Conservation (phyloP, 2,329 filamentous ascomycete species). For the Aspergillus candidus region DNA sequence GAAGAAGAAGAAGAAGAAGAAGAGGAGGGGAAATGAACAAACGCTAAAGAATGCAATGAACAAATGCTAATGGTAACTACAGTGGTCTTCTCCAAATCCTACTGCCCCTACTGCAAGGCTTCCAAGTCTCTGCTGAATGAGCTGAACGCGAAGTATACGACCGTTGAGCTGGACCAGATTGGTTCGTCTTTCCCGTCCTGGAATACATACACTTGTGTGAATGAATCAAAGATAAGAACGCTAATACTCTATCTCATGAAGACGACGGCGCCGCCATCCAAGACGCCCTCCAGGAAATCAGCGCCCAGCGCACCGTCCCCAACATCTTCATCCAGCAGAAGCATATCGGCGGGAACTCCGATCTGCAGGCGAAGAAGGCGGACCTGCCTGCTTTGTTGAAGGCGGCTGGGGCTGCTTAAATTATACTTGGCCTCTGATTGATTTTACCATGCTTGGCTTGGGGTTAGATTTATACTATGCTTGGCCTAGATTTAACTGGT, state of each 20-base stretch:
- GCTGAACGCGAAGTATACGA: constrained; percentile 64
- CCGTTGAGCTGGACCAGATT: constrained; percentile 78
- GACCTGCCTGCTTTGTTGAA: constrained; percentile 61
- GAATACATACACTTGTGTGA: too few species aligned
- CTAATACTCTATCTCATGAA: too few species aligned
- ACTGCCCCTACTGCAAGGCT: constrained; percentile 85
- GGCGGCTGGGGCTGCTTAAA: constrained; percentile 57
- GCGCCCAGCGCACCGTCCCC: constrained; percentile 80
- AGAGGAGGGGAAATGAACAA: not conserved
- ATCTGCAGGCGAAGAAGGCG: constrained; percentile 61
- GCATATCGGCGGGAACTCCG: constrained; percentile 96
- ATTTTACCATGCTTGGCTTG: too few species aligned
- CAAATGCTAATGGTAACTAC: not conserved
- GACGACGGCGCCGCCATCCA: constrained; percentile 81
- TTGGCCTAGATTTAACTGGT: too few species aligned
- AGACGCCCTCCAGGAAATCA: constrained; percentile 72
- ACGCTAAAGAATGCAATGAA: not conserved
- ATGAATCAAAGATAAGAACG: too few species aligned
- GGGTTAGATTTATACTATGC: too few species aligned
- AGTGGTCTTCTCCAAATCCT: constrained; percentile 94
- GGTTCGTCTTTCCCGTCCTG: constrained; percentile 52
- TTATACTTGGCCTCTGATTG: not conserved
- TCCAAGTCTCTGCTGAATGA: constrained; percentile 70
- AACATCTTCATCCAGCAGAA: constrained; percentile 89
- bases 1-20: not conserved